Percentiles rank a stretch among this genome's conserved stretches.
Conservation (phyloP, 1,284 basidiomycete genomes). For the Ustilago esculenta region DNA sequence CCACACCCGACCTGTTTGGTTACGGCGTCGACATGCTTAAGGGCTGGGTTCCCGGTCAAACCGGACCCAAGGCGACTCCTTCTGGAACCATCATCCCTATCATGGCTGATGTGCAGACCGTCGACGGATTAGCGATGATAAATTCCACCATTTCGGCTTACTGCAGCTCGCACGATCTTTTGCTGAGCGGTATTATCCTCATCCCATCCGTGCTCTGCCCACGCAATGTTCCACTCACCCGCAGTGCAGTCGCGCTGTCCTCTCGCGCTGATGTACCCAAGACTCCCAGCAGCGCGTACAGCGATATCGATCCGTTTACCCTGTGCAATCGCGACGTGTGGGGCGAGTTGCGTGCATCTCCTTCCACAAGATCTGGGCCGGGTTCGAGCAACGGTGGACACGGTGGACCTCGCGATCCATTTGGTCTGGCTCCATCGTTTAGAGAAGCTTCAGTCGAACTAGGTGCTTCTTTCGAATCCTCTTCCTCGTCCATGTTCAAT, state of each 20-base stretch:
- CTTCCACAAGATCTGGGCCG: background rate
- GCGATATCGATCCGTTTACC: slow-evolving; percentile 38
- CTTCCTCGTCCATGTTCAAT: slow-evolving; percentile 22
- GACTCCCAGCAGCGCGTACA: slow-evolving; percentile 29
- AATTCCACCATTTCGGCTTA: slow-evolving; percentile 53
- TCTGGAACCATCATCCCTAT: slow-evolving; percentile 52
- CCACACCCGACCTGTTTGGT: slow-evolving; percentile 45
- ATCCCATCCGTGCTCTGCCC: slow-evolving; percentile 48
- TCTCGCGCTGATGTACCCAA: slow-evolving; percentile 12
- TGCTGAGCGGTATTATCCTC: slow-evolving; percentile 47
- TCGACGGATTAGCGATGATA: slow-evolving; percentile 44
- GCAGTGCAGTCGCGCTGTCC: slow-evolving; percentile 6
- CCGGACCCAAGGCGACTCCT: slow-evolving; percentile 12
- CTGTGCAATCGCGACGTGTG: slow-evolving; percentile 30
- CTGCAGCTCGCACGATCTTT: slow-evolving; percentile 44
- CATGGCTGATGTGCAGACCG: slow-evolving; percentile 44
- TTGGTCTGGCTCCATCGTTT: slow-evolving; percentile 30
- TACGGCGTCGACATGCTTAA: slow-evolving; percentile 55
- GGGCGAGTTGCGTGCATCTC: slow-evolving; percentile 18
- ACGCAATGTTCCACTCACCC: slow-evolving; percentile 31
- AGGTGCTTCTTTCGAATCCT: slow-evolving; percentile 27
- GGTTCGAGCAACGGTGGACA: background rate
- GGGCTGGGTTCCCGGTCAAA: slow-evolving; percentile 48
- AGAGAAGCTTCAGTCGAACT: slow-evolving; percentile 5
- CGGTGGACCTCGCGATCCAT: slow-evolving; percentile 18